Percentiles rank a stretch among this genome's conserved stretches.
phyloP scores from a whole-genome alignment of 2,329 filamentous ascomycete genomes.

The Fusarium chaquense region DNA sequence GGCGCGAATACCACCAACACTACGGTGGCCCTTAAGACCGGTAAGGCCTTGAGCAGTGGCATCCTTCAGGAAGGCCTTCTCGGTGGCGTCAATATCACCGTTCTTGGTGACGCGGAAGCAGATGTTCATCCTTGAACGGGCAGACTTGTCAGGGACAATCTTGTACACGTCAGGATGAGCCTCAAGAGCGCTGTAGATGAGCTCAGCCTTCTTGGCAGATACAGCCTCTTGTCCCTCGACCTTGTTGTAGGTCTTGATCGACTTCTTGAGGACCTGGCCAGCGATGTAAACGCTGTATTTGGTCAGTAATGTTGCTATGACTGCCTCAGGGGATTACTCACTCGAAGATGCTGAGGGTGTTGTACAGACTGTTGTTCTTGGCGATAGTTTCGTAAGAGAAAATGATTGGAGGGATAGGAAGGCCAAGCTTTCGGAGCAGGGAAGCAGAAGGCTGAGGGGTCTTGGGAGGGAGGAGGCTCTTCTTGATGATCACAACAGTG shows the following conservation, averaged over 20 bases:
- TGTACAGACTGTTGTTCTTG: constrained; percentile 96
- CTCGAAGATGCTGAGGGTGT: constrained; percentile 94
- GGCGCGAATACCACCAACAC: constrained; percentile 76
- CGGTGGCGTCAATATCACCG: constrained; percentile 73
- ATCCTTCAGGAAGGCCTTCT: constrained; percentile 83
- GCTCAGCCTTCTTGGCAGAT: constrained; percentile 77
- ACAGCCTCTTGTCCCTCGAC: constrained; percentile 82
- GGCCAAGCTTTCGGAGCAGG: constrained; percentile 77
- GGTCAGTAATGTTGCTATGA: constrained; percentile 15
- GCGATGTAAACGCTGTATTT: constrained; percentile 80
- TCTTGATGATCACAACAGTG: constrained; percentile 86
- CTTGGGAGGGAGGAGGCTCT: constrained; percentile 78
- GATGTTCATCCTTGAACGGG: constrained; percentile 92
- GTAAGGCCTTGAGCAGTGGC: constrained; percentile 76
- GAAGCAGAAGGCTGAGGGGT: constrained; percentile 73
- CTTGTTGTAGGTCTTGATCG: constrained; percentile 75
- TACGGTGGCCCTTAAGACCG: constrained; percentile 90
- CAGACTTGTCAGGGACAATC: constrained; percentile 79
- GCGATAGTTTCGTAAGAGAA: constrained; percentile 86
- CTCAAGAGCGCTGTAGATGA: constrained; percentile 84
- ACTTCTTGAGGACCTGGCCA: constrained; percentile 85
- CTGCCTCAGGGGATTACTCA: constrained; percentile 52
- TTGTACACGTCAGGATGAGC: constrained; percentile 78
- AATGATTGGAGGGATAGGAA: constrained; percentile 83
- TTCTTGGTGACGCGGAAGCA: constrained; percentile 81